These are phyloP conservation scores for Mycena venus DNA, from an alignment of 768 basidiomycete species.

Conservation along the genomic window DNA sequence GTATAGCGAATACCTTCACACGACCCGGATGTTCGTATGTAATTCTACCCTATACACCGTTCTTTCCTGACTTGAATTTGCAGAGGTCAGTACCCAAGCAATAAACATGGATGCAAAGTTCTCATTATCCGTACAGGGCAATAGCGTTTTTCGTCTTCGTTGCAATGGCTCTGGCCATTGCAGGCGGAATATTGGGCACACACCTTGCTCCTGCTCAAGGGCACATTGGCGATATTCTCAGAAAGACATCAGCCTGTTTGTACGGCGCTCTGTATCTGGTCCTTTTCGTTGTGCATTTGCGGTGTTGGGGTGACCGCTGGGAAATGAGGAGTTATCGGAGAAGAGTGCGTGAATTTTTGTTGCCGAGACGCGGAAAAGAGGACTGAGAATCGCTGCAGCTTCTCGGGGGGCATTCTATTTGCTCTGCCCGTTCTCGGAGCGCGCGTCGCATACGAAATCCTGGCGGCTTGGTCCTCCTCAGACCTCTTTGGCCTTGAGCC, in stretches of 20 bases:
- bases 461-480: constrained; percentile 70
- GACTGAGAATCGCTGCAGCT: constrained; percentile 54
- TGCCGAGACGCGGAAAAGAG: background rate
- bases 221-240: constrained; percentile 52
- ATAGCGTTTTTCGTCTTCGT: constrained; percentile 39
- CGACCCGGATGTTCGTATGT: constrained; percentile 33
- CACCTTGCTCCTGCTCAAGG: constrained; percentile 48
- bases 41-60: background rate
- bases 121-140: constrained; percentile 41
- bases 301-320: constrained; percentile 61
- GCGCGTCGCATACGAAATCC: constrained; percentile 68
- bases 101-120: background rate
- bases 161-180: constrained; percentile 58
- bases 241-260: constrained; percentile 57
- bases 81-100: constrained; percentile 18
- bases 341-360: constrained; percentile 50
- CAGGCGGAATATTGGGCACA: constrained; percentile 61
- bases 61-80: background rate
- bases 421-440: constrained; percentile 74
- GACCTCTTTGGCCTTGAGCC: constrained; percentile 54
- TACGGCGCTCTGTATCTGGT: constrained; percentile 58
- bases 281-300: constrained; percentile 55
- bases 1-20: constrained; percentile 58
- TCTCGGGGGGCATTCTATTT: constrained; percentile 62
- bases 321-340: constrained; percentile 61